Base-by-base conservation (phyloP, 2,329 filamentous ascomycete species). In the Microdochium paspali region DNA sequence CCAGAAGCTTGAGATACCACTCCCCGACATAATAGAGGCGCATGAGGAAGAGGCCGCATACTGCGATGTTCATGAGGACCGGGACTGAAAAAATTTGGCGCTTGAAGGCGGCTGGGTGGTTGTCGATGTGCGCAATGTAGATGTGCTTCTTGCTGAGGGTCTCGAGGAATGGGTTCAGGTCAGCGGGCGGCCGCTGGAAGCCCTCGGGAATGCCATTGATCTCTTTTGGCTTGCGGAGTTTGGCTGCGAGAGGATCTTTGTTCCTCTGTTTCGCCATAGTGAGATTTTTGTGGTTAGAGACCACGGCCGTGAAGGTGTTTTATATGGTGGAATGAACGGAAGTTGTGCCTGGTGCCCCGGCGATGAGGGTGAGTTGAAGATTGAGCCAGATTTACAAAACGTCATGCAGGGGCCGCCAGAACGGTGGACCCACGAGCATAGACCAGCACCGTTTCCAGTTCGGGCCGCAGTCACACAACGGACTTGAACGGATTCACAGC, bases 91-190 rank as follows among this genome's bases (percentile, higher is more conserved):
- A 96, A 58, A 94, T 85, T 59, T 87, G 85, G 62, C 79, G 79
- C 68, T 96, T 96, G 67, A 90, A 80, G 24, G 74, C 72, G 20
- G 68, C 66, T 0, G 83, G 81, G 51, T 85, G 82, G 50, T 67
- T 69, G 72, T 96, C 90, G 65, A 95, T 72, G 70, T 95, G 90
- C 25, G 85, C 76, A 58, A 96, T 78, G 74, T 96, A 95, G 61
- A 95, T 76, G 64, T 87, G 80, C 48, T 77, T 68, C 48, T 77
- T 72, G 49, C 81, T 76, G 50, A 95, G 81, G 40, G 72, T 76
- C 30, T 76, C 68, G 59, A 86, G 74, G 61, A 95, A 84, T 10
- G 82, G 76, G 45, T 73, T 58, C 47, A 95, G 76, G 26, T 74
- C 71, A 44, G 77, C 63, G 1, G 87, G 79, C 0, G 81, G 80